These are phyloP conservation scores for Lignosus rhinocerotis DNA, from an alignment of 1,284 basidiomycete species.

Conservation along the genomic window DNA sequence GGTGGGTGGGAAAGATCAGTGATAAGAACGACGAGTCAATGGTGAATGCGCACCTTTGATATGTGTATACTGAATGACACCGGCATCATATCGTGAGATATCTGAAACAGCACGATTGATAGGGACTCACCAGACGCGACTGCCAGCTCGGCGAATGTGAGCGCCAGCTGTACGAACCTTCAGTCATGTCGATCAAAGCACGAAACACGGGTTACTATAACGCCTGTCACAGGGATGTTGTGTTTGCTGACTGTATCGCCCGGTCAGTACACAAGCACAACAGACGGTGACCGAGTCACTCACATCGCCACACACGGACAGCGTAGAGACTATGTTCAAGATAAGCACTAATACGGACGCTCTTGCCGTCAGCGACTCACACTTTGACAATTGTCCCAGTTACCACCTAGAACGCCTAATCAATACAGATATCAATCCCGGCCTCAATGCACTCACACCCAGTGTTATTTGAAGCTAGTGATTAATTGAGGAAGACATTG, in stretches of 20 bases:
- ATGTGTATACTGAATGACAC: constrained; percentile 39
- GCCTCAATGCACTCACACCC: constrained; percentile 46
- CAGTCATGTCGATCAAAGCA: not conserved
- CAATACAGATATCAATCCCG: constrained; percentile 1
- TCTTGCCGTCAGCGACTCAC: constrained; percentile 41
- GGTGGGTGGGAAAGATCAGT: not conserved
- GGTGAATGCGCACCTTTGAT: constrained; percentile 43
- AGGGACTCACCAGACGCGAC: constrained; percentile 21
- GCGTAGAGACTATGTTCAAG: constrained; percentile 53
- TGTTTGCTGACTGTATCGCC: constrained; percentile 53
- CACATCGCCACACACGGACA: constrained; percentile 71
- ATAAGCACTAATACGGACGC: not conserved
- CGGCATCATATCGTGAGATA: not conserved
- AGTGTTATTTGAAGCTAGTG: constrained; percentile 55
- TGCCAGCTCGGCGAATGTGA: constrained; percentile 44
- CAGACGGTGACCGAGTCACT: constrained; percentile 22
- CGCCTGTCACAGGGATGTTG: constrained; percentile 52
- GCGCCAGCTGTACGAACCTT: constrained; percentile 38
- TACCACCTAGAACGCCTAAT: constrained; percentile 43
- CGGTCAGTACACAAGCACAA: not conserved
- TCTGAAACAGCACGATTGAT: not conserved
- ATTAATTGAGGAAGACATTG: not conserved
- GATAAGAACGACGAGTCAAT: not conserved
- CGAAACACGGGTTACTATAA: constrained; percentile 44
- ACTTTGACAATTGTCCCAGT: constrained; percentile 63